phyloP scores from a whole-genome alignment of 192 early-diverging fungal species.

The Oehlia diaphana region DNA sequence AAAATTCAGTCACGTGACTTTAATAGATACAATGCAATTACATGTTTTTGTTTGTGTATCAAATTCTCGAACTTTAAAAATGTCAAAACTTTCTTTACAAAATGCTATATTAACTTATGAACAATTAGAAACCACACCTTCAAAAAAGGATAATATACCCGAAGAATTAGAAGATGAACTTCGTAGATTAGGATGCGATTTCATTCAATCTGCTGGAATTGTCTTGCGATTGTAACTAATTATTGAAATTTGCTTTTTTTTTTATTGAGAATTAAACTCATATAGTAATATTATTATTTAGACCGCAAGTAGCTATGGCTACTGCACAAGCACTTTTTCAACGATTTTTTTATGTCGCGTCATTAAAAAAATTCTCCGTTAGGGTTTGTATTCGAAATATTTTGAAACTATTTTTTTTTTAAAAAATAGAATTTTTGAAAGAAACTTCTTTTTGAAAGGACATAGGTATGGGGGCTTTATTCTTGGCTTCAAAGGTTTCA shows the following conservation, averaged over 20 bases:
- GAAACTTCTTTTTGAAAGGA: constrained; percentile 39
- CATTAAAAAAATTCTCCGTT: constrained; percentile 71
- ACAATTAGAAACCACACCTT: constrained; percentile 70
- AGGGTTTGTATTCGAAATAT: constrained; percentile 43
- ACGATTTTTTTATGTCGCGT: constrained; percentile 85
- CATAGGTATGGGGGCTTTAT: constrained; percentile 71
- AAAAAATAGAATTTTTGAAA: not conserved
- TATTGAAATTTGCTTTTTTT: not conserved
- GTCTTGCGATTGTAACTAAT: constrained; percentile 67
- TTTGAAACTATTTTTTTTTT: no score
- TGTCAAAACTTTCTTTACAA: constrained; percentile 64
- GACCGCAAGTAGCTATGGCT: constrained; percentile 93
- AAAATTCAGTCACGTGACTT: no score
- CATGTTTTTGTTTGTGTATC: no score
- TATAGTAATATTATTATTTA: constrained; percentile 34
- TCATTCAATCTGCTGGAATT: constrained; percentile 84
- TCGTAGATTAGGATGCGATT: constrained; percentile 73
- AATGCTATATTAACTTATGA: constrained; percentile 76
- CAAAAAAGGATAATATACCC: constrained; percentile 56
- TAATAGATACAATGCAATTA: no score
- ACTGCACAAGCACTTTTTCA: constrained; percentile 94
- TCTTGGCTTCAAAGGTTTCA: constrained; percentile 79
- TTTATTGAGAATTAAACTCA: constrained; percentile 7
- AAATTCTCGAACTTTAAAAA: not conserved
- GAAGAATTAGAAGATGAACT: constrained; percentile 72